Conservation (phyloP, 2,329 filamentous ascomycete genomes). For the Trichophyton simii region DNA sequence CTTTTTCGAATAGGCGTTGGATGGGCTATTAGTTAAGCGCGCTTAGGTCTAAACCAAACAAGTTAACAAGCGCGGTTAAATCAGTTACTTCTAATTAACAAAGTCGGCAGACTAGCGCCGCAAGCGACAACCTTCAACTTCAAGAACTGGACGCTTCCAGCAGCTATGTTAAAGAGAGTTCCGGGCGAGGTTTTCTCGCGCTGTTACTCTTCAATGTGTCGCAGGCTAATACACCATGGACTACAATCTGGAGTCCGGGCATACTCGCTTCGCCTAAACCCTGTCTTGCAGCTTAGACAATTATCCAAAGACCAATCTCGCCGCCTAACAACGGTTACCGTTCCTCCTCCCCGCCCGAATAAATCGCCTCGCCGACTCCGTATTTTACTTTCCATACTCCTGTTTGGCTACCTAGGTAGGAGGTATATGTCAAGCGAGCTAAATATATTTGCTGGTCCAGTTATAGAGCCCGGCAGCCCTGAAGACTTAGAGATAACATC, state of each 20-base stretch:
- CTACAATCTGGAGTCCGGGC: neutral
- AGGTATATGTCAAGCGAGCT: neutral
- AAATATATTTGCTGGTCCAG: constrained; percentile 1
- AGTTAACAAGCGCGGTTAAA: neutral
- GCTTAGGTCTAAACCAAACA: neutral
- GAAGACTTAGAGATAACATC: constrained; percentile 22
- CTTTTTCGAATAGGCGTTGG: too few relatives aligned
- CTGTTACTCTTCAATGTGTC: neutral
- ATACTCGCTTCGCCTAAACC: neutral
- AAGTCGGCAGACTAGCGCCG: neutral
- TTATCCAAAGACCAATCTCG: neutral
- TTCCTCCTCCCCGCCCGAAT: constrained; percentile 7
- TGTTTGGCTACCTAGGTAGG: constrained; percentile 25
- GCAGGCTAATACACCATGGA: neutral
- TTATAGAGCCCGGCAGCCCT: constrained; percentile 22
- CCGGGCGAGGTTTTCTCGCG: neutral
- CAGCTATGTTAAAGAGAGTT: neutral
- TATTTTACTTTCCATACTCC: constrained; percentile 21
- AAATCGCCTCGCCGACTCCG: constrained; percentile 24
- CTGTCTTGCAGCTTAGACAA: neutral
- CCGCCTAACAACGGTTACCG: constrained; percentile 4
- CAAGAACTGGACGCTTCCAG: neutral
- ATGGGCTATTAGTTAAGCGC: neutral
- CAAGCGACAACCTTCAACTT: neutral
- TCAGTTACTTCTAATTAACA: too few relatives aligned